Conservation (phyloP, 2,329 filamentous ascomycete species). For the Neonectria ditissima region DNA sequence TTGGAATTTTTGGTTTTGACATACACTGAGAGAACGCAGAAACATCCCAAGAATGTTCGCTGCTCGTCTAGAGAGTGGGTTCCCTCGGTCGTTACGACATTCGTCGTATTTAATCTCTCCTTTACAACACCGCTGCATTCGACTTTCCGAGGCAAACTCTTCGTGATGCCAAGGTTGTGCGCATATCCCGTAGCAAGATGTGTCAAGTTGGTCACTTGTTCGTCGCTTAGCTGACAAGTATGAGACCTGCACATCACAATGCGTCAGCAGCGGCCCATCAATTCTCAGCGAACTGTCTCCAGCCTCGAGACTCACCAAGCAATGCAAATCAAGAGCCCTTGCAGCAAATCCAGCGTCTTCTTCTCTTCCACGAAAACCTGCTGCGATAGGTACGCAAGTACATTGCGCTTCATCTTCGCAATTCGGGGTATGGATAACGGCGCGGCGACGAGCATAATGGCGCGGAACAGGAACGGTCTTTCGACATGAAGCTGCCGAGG, state of each 20-base stretch:
- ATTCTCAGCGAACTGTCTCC: neutral
- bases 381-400: slow-evolving; percentile 56
- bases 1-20: slow-evolving; percentile 23
- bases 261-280: neutral
- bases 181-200: slow-evolving; percentile 56
- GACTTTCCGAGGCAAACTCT: slow-evolving; percentile 29
- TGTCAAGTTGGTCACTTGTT: slow-evolving; percentile 52
- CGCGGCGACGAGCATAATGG: slow-evolving; percentile 53
- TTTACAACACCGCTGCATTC: slow-evolving; percentile 23
- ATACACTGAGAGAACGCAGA: slow-evolving; percentile 55
- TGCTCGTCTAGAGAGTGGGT: slow-evolving; percentile 52
- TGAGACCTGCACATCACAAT: slow-evolving; percentile 47
- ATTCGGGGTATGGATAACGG: slow-evolving; percentile 44
- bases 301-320: slow-evolving; percentile 54
- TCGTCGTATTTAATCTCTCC: slow-evolving; percentile 29
- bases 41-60: slow-evolving; percentile 54
- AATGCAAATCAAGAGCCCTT: slow-evolving; percentile 59
- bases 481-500: slow-evolving; percentile 47
- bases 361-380: slow-evolving; percentile 57
- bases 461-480: slow-evolving; percentile 55
- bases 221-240: slow-evolving; percentile 50
- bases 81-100: slow-evolving; percentile 35
- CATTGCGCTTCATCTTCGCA: slow-evolving; percentile 56
- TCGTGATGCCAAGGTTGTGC: slow-evolving; percentile 54
- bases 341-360: slow-evolving; percentile 57